Percentiles rank a stretch among this genome's conserved stretches.
Evolutionary conservation across 2,329 filamentous ascomycete genomes (phyloP).

Genomic region (Aureobasidium uvarum): DNA sequence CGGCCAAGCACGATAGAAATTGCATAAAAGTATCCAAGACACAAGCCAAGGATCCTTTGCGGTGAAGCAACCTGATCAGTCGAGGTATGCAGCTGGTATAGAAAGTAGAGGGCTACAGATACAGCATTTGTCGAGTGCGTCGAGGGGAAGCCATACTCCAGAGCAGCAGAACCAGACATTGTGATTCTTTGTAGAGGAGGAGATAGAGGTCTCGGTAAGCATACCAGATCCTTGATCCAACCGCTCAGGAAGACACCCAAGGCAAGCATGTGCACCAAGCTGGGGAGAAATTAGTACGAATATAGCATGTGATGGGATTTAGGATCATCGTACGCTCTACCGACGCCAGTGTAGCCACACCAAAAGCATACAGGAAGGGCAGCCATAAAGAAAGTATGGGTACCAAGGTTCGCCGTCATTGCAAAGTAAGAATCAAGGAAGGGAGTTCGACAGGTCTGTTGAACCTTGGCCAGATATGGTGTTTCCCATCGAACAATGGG

Average conservation of each 20-base stretch:
- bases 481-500: slow-evolving; percentile 94
- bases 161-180: slow-evolving; percentile 91
- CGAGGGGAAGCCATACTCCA: slow-evolving; percentile 96
- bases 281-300: slow-evolving; percentile 29
- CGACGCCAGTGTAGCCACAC: slow-evolving; percentile 83
- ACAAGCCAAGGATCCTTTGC: slow-evolving; percentile 54
- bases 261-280: slow-evolving; percentile 59
- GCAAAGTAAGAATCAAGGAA: slow-evolving; percentile 95
- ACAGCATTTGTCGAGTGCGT: slow-evolving; percentile 97
- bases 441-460: slow-evolving; percentile 75
- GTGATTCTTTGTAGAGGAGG: slow-evolving; percentile 92
- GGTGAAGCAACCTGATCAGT: slow-evolving; percentile 58
- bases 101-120: slow-evolving; percentile 81
- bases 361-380: slow-evolving; percentile 93
- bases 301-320: neutral
- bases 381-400: slow-evolving; percentile 98
- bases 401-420: slow-evolving; percentile 91
- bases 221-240: slow-evolving; percentile 91
- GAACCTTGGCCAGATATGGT: slow-evolving; percentile 83
- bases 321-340: slow-evolving; percentile 69
- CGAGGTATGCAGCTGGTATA: slow-evolving; percentile 66
- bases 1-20: slow-evolving; percentile 86
- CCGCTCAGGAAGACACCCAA: slow-evolving; percentile 70
- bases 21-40: slow-evolving; percentile 77
- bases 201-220: slow-evolving; percentile 85